phyloP scores from a whole-genome alignment of 2,329 filamentous ascomycete genomes.

The Chaetomiaceae sp. region DNA sequence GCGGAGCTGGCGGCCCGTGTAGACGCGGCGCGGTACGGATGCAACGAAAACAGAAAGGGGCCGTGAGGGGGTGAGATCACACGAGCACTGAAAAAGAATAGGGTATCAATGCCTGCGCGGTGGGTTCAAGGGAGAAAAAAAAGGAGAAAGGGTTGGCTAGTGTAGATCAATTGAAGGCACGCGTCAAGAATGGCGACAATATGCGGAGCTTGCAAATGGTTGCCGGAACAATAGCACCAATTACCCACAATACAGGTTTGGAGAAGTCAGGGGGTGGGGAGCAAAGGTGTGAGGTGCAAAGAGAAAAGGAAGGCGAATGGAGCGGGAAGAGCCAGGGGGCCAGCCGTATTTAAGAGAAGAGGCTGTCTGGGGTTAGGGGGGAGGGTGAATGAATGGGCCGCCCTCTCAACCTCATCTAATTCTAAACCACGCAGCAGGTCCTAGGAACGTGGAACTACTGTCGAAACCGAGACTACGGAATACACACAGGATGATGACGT shows the following conservation, averaged over 20 bases:
- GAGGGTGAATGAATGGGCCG: conserved; percentile 16
- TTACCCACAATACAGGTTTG: neutral
- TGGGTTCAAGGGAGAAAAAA: neutral
- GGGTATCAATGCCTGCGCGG: neutral
- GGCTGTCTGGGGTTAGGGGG: conserved; percentile 11
- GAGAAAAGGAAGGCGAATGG: conserved; percentile 14
- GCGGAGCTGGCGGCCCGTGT: conserved; percentile 19
- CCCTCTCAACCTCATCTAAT: conserved; percentile 8
- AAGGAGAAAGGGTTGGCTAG: neutral
- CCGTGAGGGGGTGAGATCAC: neutral
- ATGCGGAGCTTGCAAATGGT: conserved; percentile 13
- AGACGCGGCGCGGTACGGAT: conserved; percentile 20
- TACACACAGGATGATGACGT: too few relatives aligned
- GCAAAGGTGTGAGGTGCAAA: conserved; percentile 9
- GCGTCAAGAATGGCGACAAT: conserved; percentile 13
- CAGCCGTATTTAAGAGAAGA: conserved; percentile 22
- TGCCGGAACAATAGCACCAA: conserved; percentile 14
- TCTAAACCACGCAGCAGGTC: neutral
- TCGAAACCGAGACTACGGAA: neutral
- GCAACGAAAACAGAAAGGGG: conserved; percentile 19
- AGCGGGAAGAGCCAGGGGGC: conserved; percentile 15
- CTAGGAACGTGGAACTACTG: neutral
- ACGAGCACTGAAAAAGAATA: neutral
- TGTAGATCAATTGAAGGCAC: conserved; percentile 11
- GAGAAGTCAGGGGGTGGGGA: conserved; percentile 13